Base-by-base conservation (phyloP, 164 flowering plant genomes). In the Buxus sempervirens region DNA sequence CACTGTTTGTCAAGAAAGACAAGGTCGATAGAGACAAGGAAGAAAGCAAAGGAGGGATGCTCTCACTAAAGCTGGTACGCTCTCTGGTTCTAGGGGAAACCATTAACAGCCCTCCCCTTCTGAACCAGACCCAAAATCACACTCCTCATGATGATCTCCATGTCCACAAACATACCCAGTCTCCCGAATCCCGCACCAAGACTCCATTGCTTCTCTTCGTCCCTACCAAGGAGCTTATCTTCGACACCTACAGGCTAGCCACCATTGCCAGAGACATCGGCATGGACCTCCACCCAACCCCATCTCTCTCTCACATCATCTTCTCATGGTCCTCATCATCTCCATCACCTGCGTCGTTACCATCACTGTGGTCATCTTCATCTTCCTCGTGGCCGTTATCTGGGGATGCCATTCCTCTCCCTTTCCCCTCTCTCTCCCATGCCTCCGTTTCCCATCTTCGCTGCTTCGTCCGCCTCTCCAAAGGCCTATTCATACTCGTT, bases 241-340 rank as follows among this genome's bases (percentile, higher is more conserved):
- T 62, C 2, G 86, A 86, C 69, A 83, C 88, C 0, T 80, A 77
- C 77, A 76, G 83, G 56, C 63, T 88, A 12, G 85, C 90, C 65
- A 70, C 80, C 67, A 77, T 88, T 7, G 88, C 90, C 4, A 73
- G 90, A 61, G 85, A 82, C 60, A 76, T 88, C 55, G 93, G 93
- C 42, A 80, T 88, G 89, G 84, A 88, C 53, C 73, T 88, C 42
- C 57, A 79, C 72, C 90, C 93, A 0, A 81, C 80, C 45, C 82
- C 90, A 9, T 83, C 90, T 45, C 89, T 88, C 56, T 84, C 93
- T 27, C 87, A 84, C 80, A 70, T 88, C 70, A 71, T 88, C 70
- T 85, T 88, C 75, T 82, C 87, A 27, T 80, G 80, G 80, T 81
- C 92, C 32, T 59, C 82, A 5, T 68, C 80, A n/a, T 57, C 75